phyloP scores from a whole-genome alignment of 2,329 filamentous ascomycete species.

The Hysterium pulicare region DNA sequence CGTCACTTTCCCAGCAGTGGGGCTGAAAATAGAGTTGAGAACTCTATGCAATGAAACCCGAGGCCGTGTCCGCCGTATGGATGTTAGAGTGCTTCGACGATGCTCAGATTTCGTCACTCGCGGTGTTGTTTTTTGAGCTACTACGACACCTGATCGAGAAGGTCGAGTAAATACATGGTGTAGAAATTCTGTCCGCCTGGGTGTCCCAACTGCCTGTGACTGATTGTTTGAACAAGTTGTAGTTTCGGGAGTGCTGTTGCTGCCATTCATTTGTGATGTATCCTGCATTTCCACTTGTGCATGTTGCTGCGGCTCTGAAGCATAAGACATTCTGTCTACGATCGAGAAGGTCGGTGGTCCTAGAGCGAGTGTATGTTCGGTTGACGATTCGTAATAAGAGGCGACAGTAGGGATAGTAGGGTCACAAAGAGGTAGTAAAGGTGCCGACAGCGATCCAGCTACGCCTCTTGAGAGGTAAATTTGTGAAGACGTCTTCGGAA shows the following conservation, averaged over 20 bases:
- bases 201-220: not conserved
- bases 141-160: conserved; percentile 7
- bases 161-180: conserved; percentile 21
- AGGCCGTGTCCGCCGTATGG: conserved; percentile 14
- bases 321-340: conserved; percentile 7
- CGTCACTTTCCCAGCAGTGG: conserved; percentile 2
- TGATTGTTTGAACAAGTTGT: not conserved
- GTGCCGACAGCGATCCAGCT: conserved; percentile 33
- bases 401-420: conserved; percentile 11
- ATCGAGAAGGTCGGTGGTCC: conserved; percentile 7
- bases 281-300: not conserved
- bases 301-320: conserved; percentile 7
- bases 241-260: not conserved
- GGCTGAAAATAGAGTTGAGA: conserved; percentile 25
- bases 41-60: conserved; percentile 24
- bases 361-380: conserved; percentile 12
- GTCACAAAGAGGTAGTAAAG: conserved; percentile 18
- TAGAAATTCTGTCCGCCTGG: conserved; percentile 18
- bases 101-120: conserved; percentile 14
- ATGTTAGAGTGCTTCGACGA: conserved; percentile 9
- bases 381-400: conserved; percentile 17
- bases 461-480: conserved; percentile 47
- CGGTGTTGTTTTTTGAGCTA: conserved; percentile 4
- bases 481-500: conserved; percentile 45
- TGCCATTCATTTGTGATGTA: not conserved